Evolutionary conservation across 1,284 basidiomycete genomes (phyloP).

Genomic region (Anthracocystis panici-leucophaei): DNA sequence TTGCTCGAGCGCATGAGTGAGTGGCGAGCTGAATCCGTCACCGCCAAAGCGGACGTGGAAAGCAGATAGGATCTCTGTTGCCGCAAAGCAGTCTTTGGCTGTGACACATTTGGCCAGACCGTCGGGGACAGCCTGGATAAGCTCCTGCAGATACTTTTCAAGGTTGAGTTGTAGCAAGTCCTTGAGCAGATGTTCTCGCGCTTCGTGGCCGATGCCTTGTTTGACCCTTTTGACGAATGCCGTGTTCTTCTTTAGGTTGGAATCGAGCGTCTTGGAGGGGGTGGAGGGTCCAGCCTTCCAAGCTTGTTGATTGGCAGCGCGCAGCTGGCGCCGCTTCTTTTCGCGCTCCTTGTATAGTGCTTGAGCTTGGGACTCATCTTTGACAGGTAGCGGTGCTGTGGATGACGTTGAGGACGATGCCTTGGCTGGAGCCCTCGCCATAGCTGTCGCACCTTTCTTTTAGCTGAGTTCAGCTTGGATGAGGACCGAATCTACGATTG

Average conservation of each 20-base stretch:
- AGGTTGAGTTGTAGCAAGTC: constrained; percentile 89
- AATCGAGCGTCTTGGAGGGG: constrained; percentile 50
- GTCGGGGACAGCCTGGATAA: constrained; percentile 86
- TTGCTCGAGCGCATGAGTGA: constrained; percentile 77
- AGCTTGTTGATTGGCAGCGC: constrained; percentile 41
- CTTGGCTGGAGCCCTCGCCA: constrained; percentile 1
- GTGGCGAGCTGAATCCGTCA: constrained; percentile 78
- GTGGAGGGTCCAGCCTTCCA: constrained; percentile 50
- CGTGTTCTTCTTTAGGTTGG: constrained; percentile 68
- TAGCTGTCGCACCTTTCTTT: constrained; percentile 1
- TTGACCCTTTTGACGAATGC: constrained; percentile 65
- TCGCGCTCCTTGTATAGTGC: constrained; percentile 53
- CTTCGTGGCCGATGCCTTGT: constrained; percentile 58
- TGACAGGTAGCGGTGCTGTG: constrained; percentile 15
- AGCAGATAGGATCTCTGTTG: constrained; percentile 83
- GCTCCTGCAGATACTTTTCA: constrained; percentile 96
- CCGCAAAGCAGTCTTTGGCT: constrained; percentile 89
- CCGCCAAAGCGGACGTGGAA: constrained; percentile 88
- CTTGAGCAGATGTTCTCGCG: constrained; percentile 72
- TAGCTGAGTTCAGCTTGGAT: too few relatives aligned
- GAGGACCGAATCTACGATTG: not conserved
- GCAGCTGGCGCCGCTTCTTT: constrained; percentile 48
- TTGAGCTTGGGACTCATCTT: constrained; percentile 36
- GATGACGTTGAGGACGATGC: constrained; percentile 10
- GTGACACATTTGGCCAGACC: constrained; percentile 86